These are phyloP conservation scores for Heterobasidion irregulare DNA, from an alignment of 1,284 basidiomycete species.

Conservation along the genomic window DNA sequence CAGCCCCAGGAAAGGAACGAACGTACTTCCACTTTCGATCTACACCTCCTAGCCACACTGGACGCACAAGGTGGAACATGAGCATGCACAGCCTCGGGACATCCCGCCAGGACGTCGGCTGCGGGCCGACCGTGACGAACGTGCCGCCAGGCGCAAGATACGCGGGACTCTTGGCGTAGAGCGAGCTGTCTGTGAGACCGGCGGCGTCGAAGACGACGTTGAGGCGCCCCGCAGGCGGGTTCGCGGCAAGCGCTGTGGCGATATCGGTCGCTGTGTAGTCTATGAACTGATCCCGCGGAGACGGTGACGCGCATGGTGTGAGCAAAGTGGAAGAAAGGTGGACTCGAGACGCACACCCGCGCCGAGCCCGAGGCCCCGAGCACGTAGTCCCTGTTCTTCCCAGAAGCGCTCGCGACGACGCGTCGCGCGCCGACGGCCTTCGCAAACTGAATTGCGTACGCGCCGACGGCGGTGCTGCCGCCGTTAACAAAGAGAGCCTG, in stretches of 20 bases:
- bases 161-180: conserved; percentile 30
- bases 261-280: conserved; percentile 30
- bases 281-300: conserved; percentile 21
- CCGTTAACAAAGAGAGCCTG: conserved; percentile 58
- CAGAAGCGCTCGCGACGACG: conserved; percentile 49
- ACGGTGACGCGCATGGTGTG: not conserved
- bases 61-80: conserved; percentile 19
- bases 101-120: conserved; percentile 16
- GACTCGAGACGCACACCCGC: conserved; percentile 21
- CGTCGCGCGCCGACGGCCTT: conserved; percentile 41
- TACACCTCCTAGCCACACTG: conserved; percentile 38
- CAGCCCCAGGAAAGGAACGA: too few species aligned
- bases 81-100: conserved; percentile 13
- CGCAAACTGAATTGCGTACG: conserved; percentile 56
- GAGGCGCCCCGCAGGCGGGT: conserved; percentile 16
- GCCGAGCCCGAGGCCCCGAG: conserved; percentile 28
- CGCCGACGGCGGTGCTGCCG: conserved; percentile 55
- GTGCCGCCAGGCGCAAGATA: conserved; percentile 40
- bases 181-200: conserved; percentile 19
- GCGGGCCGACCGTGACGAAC: conserved; percentile 35
- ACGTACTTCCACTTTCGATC: conserved; percentile 34
- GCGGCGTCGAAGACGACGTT: conserved; percentile 20
- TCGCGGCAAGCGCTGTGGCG: conserved; percentile 16
- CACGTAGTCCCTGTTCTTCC: conserved; percentile 37
- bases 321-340: not conserved